These are phyloP conservation scores for Mycena pura DNA, from an alignment of 768 basidiomycete genomes.

Conservation along the genomic window DNA sequence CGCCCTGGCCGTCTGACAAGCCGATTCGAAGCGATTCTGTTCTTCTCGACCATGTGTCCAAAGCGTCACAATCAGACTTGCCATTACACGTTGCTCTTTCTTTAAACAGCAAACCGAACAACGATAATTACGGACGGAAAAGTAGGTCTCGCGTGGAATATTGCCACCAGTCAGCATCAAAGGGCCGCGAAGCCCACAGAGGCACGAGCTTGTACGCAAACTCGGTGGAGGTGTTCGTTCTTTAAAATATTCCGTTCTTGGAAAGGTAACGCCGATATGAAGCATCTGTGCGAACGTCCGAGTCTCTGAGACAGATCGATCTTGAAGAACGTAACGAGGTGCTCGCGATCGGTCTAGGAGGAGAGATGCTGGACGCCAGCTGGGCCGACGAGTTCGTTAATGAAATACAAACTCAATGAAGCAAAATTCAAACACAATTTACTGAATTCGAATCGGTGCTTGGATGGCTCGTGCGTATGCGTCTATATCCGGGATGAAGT, in stretches of 20 bases:
- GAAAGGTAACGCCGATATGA: not conserved
- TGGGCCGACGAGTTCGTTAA: conserved; percentile 1
- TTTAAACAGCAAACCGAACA: too few relatives aligned
- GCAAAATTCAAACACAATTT: conserved; percentile 6
- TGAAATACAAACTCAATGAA: not conserved
- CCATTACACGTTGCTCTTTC: conserved; percentile 7
- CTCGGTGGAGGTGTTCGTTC: conserved; percentile 10
- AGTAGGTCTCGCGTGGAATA: conserved; percentile 5
- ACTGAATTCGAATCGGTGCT: conserved; percentile 18
- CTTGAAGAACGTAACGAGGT: conserved; percentile 19
- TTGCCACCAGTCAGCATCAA: not conserved
- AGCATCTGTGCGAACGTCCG: not conserved
- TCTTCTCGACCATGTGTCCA: conserved; percentile 12
- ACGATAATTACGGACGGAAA: too few relatives aligned
- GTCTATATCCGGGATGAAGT: conserved; percentile 21
- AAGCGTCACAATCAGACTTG: conserved; percentile 5
- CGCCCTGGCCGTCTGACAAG: conserved; percentile 12
- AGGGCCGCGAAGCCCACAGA: not conserved
- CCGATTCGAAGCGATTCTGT: conserved; percentile 5
- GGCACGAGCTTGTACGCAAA: conserved; percentile 14
- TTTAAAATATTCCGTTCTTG: conserved; percentile 15
- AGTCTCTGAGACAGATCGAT: not conserved
- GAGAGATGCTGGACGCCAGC: conserved; percentile 13
- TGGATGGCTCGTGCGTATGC: conserved; percentile 18
- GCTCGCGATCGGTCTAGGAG: conserved; percentile 9